These are phyloP conservation scores for Pseudogymnoascus sp. DNA, from an alignment of 2,329 filamentous ascomycete species.

Conservation along the genomic window DNA sequence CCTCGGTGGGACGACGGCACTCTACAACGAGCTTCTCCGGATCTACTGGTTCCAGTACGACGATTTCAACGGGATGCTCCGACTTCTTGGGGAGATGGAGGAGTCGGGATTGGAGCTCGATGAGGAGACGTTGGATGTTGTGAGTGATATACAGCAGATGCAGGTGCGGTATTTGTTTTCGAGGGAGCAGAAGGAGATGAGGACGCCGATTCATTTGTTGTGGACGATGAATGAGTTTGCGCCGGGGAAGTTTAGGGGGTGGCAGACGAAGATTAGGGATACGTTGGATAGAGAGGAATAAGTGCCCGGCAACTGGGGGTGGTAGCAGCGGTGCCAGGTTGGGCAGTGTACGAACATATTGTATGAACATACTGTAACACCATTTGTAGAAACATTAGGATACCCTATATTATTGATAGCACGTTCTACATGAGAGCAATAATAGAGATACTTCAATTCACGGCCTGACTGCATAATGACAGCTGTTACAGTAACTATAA, in stretches of 20 bases:
- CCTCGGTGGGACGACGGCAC: constrained; percentile 60
- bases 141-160: constrained; percentile 19
- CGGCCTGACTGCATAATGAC: too few species aligned
- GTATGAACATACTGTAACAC: not conserved
- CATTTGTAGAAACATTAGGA: not conserved
- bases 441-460: not conserved
- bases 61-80: constrained; percentile 34
- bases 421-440: not conserved
- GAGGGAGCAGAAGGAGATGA: constrained; percentile 17
- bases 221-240: constrained; percentile 27
- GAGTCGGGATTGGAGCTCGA: constrained; percentile 25
- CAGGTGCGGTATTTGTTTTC: constrained; percentile 15
- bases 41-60: constrained; percentile 55
- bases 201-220: constrained; percentile 17
- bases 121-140: constrained; percentile 24
- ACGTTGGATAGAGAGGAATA: not conserved
- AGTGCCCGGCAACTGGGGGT: too few species aligned
- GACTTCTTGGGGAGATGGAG: constrained; percentile 28
- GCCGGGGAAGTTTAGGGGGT: constrained; percentile 18
- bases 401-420: constrained; percentile 1
- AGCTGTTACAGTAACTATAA: too few species aligned
- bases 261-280: constrained; percentile 21
- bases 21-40: constrained; percentile 61
- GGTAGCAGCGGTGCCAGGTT: not conserved
- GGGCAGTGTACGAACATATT: not conserved